Evolutionary conservation across 345 rosid species (phyloP).

Genomic region (Eucalyptus sp.): DNA sequence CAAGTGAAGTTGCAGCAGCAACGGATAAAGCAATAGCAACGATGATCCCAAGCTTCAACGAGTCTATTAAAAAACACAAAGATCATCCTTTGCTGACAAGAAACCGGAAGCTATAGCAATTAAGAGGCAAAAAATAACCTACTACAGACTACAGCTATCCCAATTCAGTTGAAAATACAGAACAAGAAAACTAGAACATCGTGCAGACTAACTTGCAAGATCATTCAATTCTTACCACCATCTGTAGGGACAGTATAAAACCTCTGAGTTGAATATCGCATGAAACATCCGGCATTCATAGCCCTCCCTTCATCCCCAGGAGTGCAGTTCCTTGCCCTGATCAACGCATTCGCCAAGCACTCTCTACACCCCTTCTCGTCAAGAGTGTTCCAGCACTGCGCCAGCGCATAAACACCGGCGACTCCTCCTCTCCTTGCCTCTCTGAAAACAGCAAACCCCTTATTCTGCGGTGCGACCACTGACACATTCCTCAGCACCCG

Average conservation of each 20-base stretch:
- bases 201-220: background rate
- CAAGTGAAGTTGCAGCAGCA: background rate
- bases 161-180: background rate
- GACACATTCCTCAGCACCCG: background rate
- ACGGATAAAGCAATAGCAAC: background rate
- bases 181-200: background rate
- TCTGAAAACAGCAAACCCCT: background rate
- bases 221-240: background rate
- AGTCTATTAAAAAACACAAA: background rate
- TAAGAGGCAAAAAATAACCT: background rate
- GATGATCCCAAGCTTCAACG: background rate
- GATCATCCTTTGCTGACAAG: background rate
- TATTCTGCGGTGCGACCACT: background rate
- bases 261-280: constrained; percentile 13
- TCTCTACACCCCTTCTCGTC: background rate
- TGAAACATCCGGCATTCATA: background rate
- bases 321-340: background rate
- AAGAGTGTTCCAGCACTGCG: constrained; percentile 19
- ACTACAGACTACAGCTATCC: background rate
- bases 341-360: constrained; percentile 10
- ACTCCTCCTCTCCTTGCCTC: background rate
- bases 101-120: background rate
- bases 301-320: constrained; percentile 12
- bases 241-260: background rate
- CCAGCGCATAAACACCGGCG: constrained; percentile 10